These are phyloP conservation scores for Drosera capensis DNA, from an alignment of 148 eudicot genomes.

Conservation along the genomic window DNA sequence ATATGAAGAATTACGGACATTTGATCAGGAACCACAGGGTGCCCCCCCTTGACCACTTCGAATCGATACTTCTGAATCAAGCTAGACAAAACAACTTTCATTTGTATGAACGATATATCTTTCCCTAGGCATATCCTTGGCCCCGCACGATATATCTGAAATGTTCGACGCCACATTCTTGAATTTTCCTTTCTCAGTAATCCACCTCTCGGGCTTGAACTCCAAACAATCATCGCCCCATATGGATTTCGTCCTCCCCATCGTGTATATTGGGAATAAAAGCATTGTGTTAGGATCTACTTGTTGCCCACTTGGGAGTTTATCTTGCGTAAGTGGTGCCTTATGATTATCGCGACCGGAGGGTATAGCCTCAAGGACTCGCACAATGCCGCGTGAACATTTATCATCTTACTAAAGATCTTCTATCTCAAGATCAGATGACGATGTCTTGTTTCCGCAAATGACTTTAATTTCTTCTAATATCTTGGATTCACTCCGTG, in stretches of 20 bases:
- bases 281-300: constrained; percentile 22
- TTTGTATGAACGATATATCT: constrained; percentile 25
- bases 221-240: constrained; percentile 34
- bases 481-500: constrained; percentile 13
- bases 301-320: constrained; percentile 33
- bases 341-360: constrained; percentile 31
- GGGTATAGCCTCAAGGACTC: constrained; percentile 39
- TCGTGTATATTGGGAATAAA: constrained; percentile 19
- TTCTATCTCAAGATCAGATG: constrained; percentile 6
- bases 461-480: constrained; percentile 13
- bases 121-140: constrained; percentile 38
- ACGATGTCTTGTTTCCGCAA: neutral
- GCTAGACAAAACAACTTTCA: constrained; percentile 7
- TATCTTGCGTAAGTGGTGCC: constrained; percentile 13
- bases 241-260: constrained; percentile 32
- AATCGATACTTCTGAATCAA: constrained; percentile 8
- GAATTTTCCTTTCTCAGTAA: constrained; percentile 15
- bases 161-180: constrained; percentile 34
- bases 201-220: constrained; percentile 39
- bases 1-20: no score
- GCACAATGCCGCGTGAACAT: constrained; percentile 34
- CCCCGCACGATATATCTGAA: constrained; percentile 29
- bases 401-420: constrained; percentile 21
- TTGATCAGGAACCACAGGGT: no score
- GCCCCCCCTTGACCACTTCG: constrained; percentile 7